A percentile compares a stretch with the other conserved stretches of the same genome.
phyloP scores from a whole-genome alignment of 2,329 filamentous ascomycete species.

The Penicillium sp. region DNA sequence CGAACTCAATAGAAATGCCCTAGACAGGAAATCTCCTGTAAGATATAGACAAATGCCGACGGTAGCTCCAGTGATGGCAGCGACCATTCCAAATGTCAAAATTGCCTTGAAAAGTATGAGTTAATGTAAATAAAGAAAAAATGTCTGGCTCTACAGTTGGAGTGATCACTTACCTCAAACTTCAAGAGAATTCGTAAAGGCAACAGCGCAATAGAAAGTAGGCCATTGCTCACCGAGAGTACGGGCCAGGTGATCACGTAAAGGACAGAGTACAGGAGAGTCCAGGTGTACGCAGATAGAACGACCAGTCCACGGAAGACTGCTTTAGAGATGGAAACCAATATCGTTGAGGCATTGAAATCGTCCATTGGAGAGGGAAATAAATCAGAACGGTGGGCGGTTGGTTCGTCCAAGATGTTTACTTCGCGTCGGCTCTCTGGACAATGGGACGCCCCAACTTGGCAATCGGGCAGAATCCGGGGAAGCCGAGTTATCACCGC shows the following conservation, averaged over 20 bases:
- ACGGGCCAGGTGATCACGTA: slow-evolving; percentile 34
- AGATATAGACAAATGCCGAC: slow-evolving; percentile 57
- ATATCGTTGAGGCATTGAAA: slow-evolving; percentile 1
- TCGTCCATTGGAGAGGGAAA: neutral
- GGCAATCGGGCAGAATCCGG: slow-evolving; percentile 11
- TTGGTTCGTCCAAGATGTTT: neutral
- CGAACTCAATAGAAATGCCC: slow-evolving; percentile 34
- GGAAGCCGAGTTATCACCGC: slow-evolving; percentile 13
- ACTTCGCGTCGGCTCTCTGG: neutral
- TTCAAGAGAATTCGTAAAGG: slow-evolving; percentile 48
- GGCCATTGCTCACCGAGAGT: slow-evolving; percentile 12
- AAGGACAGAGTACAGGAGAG: slow-evolving; percentile 5
- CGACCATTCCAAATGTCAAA: slow-evolving; percentile 39
- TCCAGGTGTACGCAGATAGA: slow-evolving; percentile 14
- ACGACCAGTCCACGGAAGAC: slow-evolving; percentile 8
- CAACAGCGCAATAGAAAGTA: slow-evolving; percentile 46
- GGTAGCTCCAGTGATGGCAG: slow-evolving; percentile 59
- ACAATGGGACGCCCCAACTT: neutral
- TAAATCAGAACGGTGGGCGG: neutral
- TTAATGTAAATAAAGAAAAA: neutral
- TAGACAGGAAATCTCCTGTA: slow-evolving; percentile 51
- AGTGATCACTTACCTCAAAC: slow-evolving; percentile 47
- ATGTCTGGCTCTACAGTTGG: neutral
- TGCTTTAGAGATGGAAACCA: slow-evolving; percentile 6
- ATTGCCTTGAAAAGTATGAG: slow-evolving; percentile 10